Base-by-base conservation (phyloP, 257 asterid genomes). In the Plectranthus barbatus region DNA sequence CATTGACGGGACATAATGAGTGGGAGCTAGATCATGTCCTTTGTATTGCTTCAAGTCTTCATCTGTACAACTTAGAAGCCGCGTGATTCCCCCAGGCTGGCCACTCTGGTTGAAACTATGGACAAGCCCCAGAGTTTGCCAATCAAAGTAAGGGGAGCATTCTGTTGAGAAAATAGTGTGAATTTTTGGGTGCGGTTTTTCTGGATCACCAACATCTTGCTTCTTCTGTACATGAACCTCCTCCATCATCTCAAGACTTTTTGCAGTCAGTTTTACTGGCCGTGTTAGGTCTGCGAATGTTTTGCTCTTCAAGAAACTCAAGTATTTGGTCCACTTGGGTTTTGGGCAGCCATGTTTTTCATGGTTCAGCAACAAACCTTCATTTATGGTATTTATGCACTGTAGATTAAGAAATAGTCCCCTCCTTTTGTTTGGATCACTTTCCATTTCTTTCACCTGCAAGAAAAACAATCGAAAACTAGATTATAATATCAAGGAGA, bases 1-100 rank as follows among this genome's bases (percentile, higher is more conserved):
- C 99, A 93, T 93, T 71, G 99, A 93, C 9, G 99, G 99, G 47
- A 89, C 97, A 58, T 82, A 82, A 83, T 93, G 97, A 45, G 97
- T 93, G 33, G 96, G 95, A 78, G 96, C 97, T 42, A 93, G 71
- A 84, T 89, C 85, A 39, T 68, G 91, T 41, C 99, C 99, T 78
- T 86, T 80, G 75, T 93, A 93, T 69, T 81, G 74, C 85, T 84
- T 93, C 76, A 87, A 67, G 65, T 93, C 95, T 72, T 89, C 94
- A 19, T 86, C 99, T 1, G 96, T 82, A 73, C 99, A 93, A 60
- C 99, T 93, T 19, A 93, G 80, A 44, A 93, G 86, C 72, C 99
- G 76, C 1, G 99, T 93, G 65, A 93, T 89, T 72, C 73, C 82
- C 39, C 97, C 99, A 5, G 96, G 99, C 81, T 93, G 99, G 56